phyloP scores from a whole-genome alignment of 2,329 filamentous ascomycete genomes.

The Aspergillus floridensis region DNA sequence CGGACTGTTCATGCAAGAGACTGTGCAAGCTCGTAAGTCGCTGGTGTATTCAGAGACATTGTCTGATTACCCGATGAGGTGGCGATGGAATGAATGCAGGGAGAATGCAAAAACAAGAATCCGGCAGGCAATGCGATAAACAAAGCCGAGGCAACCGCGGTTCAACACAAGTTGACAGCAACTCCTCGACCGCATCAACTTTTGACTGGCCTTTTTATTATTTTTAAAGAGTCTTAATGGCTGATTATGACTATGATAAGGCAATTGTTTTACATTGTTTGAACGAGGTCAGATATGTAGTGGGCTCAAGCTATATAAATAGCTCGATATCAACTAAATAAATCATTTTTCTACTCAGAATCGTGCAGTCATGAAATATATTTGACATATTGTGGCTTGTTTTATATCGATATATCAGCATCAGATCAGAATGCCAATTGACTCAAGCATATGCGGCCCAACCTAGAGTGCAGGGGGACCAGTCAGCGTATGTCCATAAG shows the following conservation, averaged over 20 bases:
- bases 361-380: too few species aligned
- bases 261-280: background rate
- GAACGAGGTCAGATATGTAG: too few species aligned
- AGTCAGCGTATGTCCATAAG: background rate
- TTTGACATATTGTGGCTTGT: too few species aligned
- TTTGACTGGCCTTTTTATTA: background rate
- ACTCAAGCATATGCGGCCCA: slow-evolving; percentile 52
- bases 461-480: slow-evolving; percentile 28
- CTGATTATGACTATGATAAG: too few species aligned
- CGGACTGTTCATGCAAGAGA: background rate
- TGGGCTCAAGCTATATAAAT: background rate
- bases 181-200: background rate
- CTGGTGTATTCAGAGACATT: too few species aligned
- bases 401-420: too few species aligned
- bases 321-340: too few species aligned
- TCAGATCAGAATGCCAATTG: background rate
- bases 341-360: too few species aligned
- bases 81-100: background rate
- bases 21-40: too few species aligned
- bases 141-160: background rate
- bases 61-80: background rate
- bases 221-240: too few species aligned
- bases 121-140: background rate
- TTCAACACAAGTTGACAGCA: too few species aligned
- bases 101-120: background rate